Base-by-base conservation (phyloP, 805 yeast species). In the Blastobotrys parvus region DNA sequence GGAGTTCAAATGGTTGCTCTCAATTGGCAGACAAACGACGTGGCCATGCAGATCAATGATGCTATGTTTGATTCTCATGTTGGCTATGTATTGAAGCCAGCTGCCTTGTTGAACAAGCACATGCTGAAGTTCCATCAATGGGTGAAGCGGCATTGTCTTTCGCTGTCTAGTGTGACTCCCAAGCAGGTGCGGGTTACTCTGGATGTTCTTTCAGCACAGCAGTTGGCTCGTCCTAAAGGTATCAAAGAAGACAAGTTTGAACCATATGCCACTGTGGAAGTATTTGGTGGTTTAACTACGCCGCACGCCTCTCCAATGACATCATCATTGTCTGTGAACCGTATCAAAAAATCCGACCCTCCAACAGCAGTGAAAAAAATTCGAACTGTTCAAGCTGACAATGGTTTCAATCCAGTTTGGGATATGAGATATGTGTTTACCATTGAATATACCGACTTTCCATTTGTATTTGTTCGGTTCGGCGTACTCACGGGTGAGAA, bases 1-100 rank as follows among this genome's bases (percentile, higher is more conserved):
- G 99, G 99, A 0, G 81, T 74, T 8, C 98, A 92, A 57, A 77
- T 92, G 87, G 97, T 85, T 3, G 97, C 98, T 0, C 80, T 95
- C 0, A 92, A 90, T 58, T 90, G 97, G 97, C 98, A 90, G 61
- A 81, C 92, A 0, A 81, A 77, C 58, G 98, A 92, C 57, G 45
- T 78, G 15, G 96, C 97, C 0, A 90, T 89, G 57, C 95, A 88
- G 57, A 55, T 92, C 8, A 89, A 88, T 59, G 83, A 83, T 48
- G 85, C 95, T 3, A 65, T 88, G 73, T 87, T 90, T 60, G 76
- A 75, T 40, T 61, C 72, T 13, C 73, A 75, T 0, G 65, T 72
- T 0, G 99, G 99, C 0, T 92, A 86, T 57, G 77, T 82, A 5
- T 63, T 85, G 38, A 92, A 92, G 55, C 96, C 97, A 34, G 20